Evolutionary conservation across 495 filamentous ascomycete species (phyloP).

Genomic region (Aspergillus cristatus): DNA sequence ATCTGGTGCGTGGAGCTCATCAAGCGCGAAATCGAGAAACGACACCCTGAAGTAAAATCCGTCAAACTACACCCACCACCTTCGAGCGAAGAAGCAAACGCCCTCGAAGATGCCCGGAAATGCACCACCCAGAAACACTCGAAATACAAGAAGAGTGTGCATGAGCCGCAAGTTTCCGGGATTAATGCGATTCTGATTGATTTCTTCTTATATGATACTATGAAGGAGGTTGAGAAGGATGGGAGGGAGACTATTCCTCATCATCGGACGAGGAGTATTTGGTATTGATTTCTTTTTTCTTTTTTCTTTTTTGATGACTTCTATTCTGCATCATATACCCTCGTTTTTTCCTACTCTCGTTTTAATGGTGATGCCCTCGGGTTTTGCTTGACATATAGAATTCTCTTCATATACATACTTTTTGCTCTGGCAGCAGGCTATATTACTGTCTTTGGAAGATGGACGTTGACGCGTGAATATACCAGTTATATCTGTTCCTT

Average conservation of each 20-base stretch:
- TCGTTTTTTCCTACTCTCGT: too few species aligned
- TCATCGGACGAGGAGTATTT: conserved; percentile 89
- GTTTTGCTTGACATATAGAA: too few species aligned
- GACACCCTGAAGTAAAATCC: conserved; percentile 53
- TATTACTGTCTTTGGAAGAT: too few species aligned
- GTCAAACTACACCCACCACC: conserved; percentile 2
- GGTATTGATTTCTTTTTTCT: conserved; percentile 56
- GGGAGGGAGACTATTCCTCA: conserved; percentile 63
- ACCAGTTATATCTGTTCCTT: too few species aligned
- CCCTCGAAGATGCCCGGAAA: conserved; percentile 1
- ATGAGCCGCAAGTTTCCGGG: conserved; percentile 14
- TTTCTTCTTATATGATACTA: conserved; percentile 91
- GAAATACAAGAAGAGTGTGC: conserved; percentile 8
- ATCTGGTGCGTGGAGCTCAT: conserved; percentile 95
- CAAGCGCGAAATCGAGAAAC: conserved; percentile 63
- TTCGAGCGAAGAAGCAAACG: neutral
- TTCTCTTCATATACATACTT: too few species aligned
- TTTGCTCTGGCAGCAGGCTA: too few species aligned
- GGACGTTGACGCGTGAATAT: too few species aligned
- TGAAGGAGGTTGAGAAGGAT: conserved; percentile 67
- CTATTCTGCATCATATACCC: neutral
- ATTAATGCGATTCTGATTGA: conserved; percentile 92
- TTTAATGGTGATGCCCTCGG: too few species aligned
- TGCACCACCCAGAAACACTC: conserved; percentile 8
- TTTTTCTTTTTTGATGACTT: neutral